phyloP scores from a whole-genome alignment of 192 early-diverging fungal genomes.

The Martensiomyces pterosporus region DNA sequence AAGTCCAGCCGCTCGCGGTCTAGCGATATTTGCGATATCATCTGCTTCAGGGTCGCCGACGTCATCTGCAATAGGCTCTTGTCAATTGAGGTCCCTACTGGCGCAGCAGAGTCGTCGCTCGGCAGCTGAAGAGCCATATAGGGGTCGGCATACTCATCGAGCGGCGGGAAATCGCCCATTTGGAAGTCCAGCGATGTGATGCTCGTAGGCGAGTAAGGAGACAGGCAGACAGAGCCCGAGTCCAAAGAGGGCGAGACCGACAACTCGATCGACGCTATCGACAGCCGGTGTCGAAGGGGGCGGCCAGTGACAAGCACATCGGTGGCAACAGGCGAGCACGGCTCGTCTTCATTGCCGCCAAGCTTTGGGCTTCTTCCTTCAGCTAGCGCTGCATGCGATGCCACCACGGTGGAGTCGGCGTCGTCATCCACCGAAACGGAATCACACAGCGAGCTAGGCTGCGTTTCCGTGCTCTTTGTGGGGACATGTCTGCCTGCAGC shows the following conservation, averaged over 20 bases:
- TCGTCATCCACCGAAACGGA: background rate
- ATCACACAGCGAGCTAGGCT: background rate
- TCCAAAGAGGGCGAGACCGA: slow-evolving; percentile 4
- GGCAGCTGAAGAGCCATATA: slow-evolving; percentile 13
- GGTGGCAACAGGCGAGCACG: too few relatives aligned
- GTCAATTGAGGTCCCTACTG: slow-evolving; percentile 1
- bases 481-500: too few relatives aligned
- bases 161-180: slow-evolving; percentile 1
- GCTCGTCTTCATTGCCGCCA: too few relatives aligned
- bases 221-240: background rate
- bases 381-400: background rate
- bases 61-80: slow-evolving; percentile 11
- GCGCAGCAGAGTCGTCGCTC: background rate
- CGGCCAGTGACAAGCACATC: too few relatives aligned
- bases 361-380: too few relatives aligned
- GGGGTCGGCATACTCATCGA: slow-evolving; percentile 28
- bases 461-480: too few relatives aligned
- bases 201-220: background rate
- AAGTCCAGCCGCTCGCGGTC: slow-evolving; percentile 38
- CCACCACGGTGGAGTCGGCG: slow-evolving; percentile 8
- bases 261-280: background rate
- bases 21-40: slow-evolving; percentile 14
- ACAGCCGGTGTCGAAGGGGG: background rate
- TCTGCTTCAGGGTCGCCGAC: slow-evolving; percentile 3
- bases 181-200: slow-evolving; percentile 9